A percentile compares a stretch with the other conserved stretches of the same genome.
Evolutionary conservation across 495 filamentous ascomycete species (phyloP).

Genomic region (Elaphomyces granulatus): DNA sequence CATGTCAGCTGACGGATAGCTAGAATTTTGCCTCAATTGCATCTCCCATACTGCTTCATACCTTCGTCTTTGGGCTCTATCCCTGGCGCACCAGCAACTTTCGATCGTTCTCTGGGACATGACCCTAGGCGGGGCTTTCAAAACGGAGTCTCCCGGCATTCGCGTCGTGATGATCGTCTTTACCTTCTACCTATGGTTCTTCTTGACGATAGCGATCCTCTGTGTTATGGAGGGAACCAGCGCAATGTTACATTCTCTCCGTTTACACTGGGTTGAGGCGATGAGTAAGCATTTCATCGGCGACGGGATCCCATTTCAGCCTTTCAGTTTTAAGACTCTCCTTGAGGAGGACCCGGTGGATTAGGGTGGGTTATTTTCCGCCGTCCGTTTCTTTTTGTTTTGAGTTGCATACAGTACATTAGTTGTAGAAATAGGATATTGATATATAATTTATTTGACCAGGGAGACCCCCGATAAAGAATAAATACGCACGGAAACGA

Average conservation of each 20-base stretch:
- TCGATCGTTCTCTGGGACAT: constrained; percentile 93
- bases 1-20: constrained; percentile 3
- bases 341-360: constrained; percentile 70
- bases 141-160: constrained; percentile 39
- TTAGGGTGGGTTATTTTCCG: constrained; percentile 15
- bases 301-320: constrained; percentile 78
- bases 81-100: constrained; percentile 94
- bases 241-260: constrained; percentile 85
- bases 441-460: too few species aligned
- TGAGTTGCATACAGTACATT: too few species aligned
- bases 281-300: constrained; percentile 99
- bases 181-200: constrained; percentile 78
- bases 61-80: constrained; percentile 95
- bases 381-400: constrained; percentile 7
- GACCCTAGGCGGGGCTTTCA: constrained; percentile 70
- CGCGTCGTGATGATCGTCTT: constrained; percentile 69
- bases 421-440: too few species aligned
- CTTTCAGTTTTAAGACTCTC: constrained; percentile 79
- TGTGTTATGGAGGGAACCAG: constrained; percentile 73
- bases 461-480: too few species aligned
- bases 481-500: too few species aligned
- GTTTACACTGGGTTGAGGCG: constrained; percentile 98
- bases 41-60: constrained; percentile 98
- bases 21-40: constrained; percentile 97
- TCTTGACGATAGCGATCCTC: constrained; percentile 63